These are phyloP conservation scores for Vickermania ingenoplastis DNA, from an alignment of 208 protist species.

Conservation along the genomic window DNA sequence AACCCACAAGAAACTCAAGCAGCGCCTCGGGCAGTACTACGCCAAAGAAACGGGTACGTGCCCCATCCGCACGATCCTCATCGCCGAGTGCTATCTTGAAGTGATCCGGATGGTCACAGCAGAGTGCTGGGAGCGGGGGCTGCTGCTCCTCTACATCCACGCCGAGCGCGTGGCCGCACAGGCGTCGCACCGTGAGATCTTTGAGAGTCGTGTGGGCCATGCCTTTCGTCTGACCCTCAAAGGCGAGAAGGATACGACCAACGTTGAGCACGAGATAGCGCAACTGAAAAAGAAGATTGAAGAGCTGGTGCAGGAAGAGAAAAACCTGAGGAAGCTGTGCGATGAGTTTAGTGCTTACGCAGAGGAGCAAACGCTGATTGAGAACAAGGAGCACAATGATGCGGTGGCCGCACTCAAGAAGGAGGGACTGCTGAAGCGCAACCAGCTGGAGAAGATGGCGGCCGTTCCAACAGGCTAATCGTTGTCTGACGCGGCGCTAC, in stretches of 20 bases:
- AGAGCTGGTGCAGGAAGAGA: constrained; percentile 52
- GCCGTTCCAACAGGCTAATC: constrained; percentile 26
- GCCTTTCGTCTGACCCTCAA: constrained; percentile 79
- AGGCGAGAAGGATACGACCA: constrained; percentile 71
- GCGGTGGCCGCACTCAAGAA: constrained; percentile 62
- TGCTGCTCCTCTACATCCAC: constrained; percentile 77
- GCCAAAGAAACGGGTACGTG: constrained; percentile 57
- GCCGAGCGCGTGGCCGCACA: constrained; percentile 65
- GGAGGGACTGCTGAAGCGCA: constrained; percentile 63
- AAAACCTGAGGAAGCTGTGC: constrained; percentile 40
- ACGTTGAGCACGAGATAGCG: constrained; percentile 51
- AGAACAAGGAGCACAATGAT: constrained; percentile 69
- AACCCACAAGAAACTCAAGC: constrained; percentile 41
- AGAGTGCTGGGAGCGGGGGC: constrained; percentile 77
- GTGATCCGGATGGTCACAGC: constrained; percentile 76
- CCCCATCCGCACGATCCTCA: constrained; percentile 59
- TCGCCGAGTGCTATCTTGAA: constrained; percentile 82
- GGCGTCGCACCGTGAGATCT: constrained; percentile 63
- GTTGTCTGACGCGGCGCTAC: not conserved
- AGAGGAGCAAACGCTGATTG: constrained; percentile 74
- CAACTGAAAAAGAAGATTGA: constrained; percentile 28
- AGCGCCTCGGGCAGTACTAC: constrained; percentile 19
- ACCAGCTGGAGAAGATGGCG: constrained; percentile 71
- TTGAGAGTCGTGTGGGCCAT: constrained; percentile 81
- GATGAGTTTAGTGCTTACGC: constrained; percentile 50